These are phyloP conservation scores for Elsinoe batatas DNA, from an alignment of 2,329 filamentous ascomycete species.

Conservation along the genomic window DNA sequence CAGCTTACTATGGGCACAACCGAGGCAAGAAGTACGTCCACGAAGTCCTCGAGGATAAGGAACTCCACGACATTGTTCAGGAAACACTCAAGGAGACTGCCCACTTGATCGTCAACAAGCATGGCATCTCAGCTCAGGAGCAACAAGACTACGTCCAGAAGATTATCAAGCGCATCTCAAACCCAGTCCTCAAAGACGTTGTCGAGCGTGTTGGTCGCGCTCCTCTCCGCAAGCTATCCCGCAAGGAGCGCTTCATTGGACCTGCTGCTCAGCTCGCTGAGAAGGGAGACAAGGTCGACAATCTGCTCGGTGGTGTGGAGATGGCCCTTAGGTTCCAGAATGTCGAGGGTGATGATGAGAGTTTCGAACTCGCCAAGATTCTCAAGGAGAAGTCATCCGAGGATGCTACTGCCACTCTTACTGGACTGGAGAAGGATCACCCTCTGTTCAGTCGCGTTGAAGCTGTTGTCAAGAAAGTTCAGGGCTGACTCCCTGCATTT, in stretches of 20 bases:
- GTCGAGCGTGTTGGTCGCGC: slow-evolving; percentile 94
- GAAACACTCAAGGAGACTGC: slow-evolving; percentile 78
- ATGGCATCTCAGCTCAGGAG: slow-evolving; percentile 62
- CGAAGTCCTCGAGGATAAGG: slow-evolving; percentile 71
- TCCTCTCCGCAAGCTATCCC: slow-evolving; percentile 82
- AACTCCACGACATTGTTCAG: slow-evolving; percentile 70
- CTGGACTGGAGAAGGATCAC: slow-evolving; percentile 66
- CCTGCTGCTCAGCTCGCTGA: slow-evolving; percentile 85
- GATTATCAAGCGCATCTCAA: slow-evolving; percentile 87
- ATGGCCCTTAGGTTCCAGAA: slow-evolving; percentile 94
- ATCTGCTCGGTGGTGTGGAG: slow-evolving; percentile 73
- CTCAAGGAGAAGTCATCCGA: slow-evolving; percentile 64
- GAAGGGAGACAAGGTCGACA: slow-evolving; percentile 60
- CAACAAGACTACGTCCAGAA: slow-evolving; percentile 83
- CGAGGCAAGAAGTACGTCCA: slow-evolving; percentile 79
- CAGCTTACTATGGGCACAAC: slow-evolving; percentile 89
- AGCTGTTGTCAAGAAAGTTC: slow-evolving; percentile 72
- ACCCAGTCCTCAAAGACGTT: slow-evolving; percentile 82
- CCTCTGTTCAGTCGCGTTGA: slow-evolving; percentile 69
- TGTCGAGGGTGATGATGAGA: slow-evolving; percentile 85
- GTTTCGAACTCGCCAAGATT: slow-evolving; percentile 71
- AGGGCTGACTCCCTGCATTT: slow-evolving; percentile 31
- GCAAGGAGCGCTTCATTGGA: slow-evolving; percentile 92
- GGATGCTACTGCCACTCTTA: slow-evolving; percentile 69
- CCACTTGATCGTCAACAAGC: slow-evolving; percentile 74